Conservation (phyloP, 1,284 basidiomycete species). For the Flammula alnicola region DNA sequence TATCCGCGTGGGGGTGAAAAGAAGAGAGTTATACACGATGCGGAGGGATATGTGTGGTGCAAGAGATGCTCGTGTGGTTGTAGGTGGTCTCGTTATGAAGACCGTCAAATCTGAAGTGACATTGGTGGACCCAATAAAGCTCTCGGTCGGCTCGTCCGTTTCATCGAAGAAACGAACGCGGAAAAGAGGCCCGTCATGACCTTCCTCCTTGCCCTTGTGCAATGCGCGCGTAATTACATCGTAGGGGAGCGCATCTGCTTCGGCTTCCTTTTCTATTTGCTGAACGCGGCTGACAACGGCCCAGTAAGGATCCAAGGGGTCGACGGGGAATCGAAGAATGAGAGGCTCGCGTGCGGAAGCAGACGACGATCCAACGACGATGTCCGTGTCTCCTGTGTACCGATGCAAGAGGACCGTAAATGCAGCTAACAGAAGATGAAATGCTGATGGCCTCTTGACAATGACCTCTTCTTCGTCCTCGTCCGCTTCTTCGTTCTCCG, state of each 20-base stretch:
- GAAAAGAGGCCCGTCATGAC: conserved; percentile 76
- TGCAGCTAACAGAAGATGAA: conserved; percentile 90
- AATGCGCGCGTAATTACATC: conserved; percentile 81
- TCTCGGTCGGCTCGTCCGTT: conserved; percentile 74
- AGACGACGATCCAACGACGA: conserved; percentile 92
- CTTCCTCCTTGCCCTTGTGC: conserved; percentile 65
- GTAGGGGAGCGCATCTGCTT: conserved; percentile 84
- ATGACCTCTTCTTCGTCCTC: conserved; percentile 53
- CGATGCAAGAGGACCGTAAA: conserved; percentile 93
- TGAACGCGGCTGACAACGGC: conserved; percentile 88
- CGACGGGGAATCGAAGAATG: conserved; percentile 84
- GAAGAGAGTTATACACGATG: conserved; percentile 92
- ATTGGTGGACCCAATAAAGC: conserved; percentile 80
- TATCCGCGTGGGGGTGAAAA: conserved; percentile 87
- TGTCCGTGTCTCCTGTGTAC: conserved; percentile 95
- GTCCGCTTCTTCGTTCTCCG: conserved; percentile 60
- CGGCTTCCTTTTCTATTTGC: conserved; percentile 85
- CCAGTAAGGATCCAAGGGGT: conserved; percentile 91
- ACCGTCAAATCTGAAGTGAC: conserved; percentile 93
- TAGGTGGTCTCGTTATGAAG: conserved; percentile 69
- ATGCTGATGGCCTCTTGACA: conserved; percentile 74
- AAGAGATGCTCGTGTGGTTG: conserved; percentile 73
- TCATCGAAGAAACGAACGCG: conserved; percentile 97
- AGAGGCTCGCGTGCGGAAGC: conserved; percentile 81
- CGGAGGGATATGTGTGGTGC: conserved; percentile 84